These are phyloP conservation scores for Silene latifolia DNA, from an alignment of 148 eudicot genomes.

Conservation along the genomic window DNA sequence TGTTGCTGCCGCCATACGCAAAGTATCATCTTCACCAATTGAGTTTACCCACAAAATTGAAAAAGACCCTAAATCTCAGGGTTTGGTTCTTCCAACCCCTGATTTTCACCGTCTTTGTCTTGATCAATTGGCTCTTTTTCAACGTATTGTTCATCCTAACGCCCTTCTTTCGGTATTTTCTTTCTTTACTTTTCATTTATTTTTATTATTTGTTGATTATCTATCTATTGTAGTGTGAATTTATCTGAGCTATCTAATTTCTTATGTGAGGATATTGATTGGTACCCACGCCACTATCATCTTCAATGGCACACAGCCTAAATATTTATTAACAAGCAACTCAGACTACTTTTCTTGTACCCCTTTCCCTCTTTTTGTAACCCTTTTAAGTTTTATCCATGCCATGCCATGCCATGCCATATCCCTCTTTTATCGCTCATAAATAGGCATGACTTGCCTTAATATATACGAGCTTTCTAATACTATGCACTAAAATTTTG, in stretches of 20 bases:
- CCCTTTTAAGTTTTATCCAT: no score
- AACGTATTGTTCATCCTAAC: conserved; percentile 65
- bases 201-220: not conserved
- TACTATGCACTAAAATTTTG: no score
- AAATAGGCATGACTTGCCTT: no score
- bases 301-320: not conserved
- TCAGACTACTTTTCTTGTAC: no score
- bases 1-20: conserved; percentile 60
- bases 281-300: not conserved
- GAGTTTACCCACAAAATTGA: conserved; percentile 75
- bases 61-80: conserved; percentile 39
- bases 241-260: not conserved
- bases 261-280: not conserved
- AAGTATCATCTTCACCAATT: conserved; percentile 70
- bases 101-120: conserved; percentile 81
- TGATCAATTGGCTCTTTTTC: conserved; percentile 80
- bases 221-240: no score
- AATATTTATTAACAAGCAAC: no score
- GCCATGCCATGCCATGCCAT: no score
- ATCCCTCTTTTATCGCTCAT: no score
- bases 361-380: no score
- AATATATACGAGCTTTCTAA: no score
- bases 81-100: conserved; percentile 63
- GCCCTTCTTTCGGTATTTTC: conserved; percentile 69
- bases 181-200: not conserved